Conservation (phyloP, 1,139 yeast genomes). For the Saccharomyces hybrid region DNA sequence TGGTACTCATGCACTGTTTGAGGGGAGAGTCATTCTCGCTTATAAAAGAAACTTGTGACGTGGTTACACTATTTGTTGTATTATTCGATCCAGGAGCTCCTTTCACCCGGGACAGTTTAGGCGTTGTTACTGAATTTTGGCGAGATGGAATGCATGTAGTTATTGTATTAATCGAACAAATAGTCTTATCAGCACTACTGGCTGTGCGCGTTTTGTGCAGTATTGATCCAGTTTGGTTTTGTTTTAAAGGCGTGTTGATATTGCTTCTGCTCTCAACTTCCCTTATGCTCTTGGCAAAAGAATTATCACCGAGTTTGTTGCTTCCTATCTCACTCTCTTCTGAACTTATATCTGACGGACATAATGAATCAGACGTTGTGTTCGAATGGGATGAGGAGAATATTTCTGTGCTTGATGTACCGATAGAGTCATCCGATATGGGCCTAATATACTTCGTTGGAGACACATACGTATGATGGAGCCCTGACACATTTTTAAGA, state of each 20-base stretch:
- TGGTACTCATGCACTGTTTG: background rate
- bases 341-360: background rate
- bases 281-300: background rate
- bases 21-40: background rate
- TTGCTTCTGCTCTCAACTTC: background rate
- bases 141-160: background rate
- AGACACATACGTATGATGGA: background rate
- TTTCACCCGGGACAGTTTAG: background rate
- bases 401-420: conserved; percentile 20
- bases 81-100: conserved; percentile 8
- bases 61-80: conserved; percentile 7
- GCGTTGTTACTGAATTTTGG: background rate
- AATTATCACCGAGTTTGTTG: background rate
- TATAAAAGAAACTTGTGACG: conserved; percentile 14
- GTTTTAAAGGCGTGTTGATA: background rate
- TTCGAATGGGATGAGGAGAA: conserved; percentile 14
- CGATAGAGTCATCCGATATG: conserved; percentile 22
- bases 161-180: background rate
- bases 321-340: background rate
- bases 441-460: conserved; percentile 18
- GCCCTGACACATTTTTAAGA: background rate
- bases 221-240: background rate
- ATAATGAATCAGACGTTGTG: conserved; percentile 3
- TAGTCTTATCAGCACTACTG: background rate
- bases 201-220: background rate